Conservation (phyloP, 108 stramenopile genomes). For the Asterionellopsis glacialis region DNA sequence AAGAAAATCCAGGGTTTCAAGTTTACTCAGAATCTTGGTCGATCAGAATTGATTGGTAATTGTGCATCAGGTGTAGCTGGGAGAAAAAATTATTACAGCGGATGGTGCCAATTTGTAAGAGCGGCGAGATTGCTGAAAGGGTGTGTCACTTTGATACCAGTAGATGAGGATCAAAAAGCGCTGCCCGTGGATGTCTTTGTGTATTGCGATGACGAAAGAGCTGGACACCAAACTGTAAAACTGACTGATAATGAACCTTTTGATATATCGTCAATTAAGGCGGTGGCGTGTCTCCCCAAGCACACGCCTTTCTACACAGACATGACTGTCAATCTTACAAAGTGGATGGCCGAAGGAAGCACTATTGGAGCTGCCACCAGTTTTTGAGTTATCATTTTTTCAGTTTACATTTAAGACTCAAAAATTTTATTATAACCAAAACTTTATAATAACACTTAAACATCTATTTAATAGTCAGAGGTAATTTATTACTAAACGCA, state of each 20-base stretch:
- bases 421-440: no score
- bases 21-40: slow-evolving; percentile 48
- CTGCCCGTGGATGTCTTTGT: slow-evolving; percentile 52
- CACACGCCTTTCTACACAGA: slow-evolving; percentile 30
- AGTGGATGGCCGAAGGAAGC: slow-evolving; percentile 23
- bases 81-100: slow-evolving; percentile 62
- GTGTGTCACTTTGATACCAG: slow-evolving; percentile 47
- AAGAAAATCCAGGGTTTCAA: slow-evolving; percentile 69
- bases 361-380: slow-evolving; percentile 6
- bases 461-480: no score
- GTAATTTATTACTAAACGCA: no score
- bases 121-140: slow-evolving; percentile 49
- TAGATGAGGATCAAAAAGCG: slow-evolving; percentile 43
- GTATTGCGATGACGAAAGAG: slow-evolving; percentile 30
- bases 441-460: no score
- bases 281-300: slow-evolving; percentile 52
- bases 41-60: slow-evolving; percentile 58
- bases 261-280: slow-evolving; percentile 50
- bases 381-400: no score
- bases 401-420: no score
- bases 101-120: slow-evolving; percentile 71
- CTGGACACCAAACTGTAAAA: slow-evolving; percentile 27
- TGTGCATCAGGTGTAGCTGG: slow-evolving; percentile 72
- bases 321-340: slow-evolving; percentile 17
- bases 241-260: slow-evolving; percentile 49